Evolutionary conservation across 208 protist species (phyloP).

Genomic region (Leptomonas pyrrhocoris): DNA sequence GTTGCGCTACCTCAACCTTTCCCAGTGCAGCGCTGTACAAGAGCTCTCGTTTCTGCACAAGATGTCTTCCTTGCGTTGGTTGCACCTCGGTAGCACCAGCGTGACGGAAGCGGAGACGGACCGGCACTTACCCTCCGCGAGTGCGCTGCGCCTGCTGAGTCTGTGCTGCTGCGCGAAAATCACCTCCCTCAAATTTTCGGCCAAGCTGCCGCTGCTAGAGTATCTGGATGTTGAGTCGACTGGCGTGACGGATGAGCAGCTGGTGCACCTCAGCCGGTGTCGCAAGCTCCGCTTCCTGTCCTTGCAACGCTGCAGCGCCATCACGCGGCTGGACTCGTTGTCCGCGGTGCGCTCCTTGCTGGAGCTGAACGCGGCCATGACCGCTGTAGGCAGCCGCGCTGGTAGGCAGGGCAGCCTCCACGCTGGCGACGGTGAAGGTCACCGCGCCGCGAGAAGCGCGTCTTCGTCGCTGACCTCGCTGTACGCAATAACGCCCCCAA

Average conservation of each 20-base stretch:
- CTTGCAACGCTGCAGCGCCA: conserved; percentile 43
- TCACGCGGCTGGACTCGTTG: conserved; percentile 44
- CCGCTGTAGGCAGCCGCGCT: no score
- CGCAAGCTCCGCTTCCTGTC: conserved; percentile 47
- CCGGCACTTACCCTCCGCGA: conserved; percentile 12
- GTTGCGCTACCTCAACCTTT: conserved; percentile 59
- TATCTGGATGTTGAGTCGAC: conserved; percentile 61
- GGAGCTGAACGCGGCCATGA: conserved; percentile 58
- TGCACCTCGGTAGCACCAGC: conserved; percentile 51
- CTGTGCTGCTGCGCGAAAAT: conserved; percentile 51
- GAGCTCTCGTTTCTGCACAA: conserved; percentile 36
- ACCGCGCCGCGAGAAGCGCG: conserved; percentile 5
- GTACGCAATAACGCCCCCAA: background rate
- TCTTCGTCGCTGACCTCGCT: conserved; percentile 5
- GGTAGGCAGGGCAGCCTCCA: conserved; percentile 1
- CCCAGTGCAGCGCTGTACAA: conserved; percentile 44
- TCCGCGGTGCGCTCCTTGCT: conserved; percentile 32
- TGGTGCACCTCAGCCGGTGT: conserved; percentile 33
- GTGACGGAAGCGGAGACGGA: conserved; percentile 43
- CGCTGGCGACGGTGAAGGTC: conserved; percentile 2
- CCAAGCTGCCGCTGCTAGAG: conserved; percentile 31
- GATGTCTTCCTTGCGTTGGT: conserved; percentile 40
- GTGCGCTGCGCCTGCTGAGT: conserved; percentile 47
- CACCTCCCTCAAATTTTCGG: conserved; percentile 34
- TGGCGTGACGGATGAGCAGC: conserved; percentile 36